Conservation (phyloP, 345 rosid species). For the Triadica sebifera region DNA sequence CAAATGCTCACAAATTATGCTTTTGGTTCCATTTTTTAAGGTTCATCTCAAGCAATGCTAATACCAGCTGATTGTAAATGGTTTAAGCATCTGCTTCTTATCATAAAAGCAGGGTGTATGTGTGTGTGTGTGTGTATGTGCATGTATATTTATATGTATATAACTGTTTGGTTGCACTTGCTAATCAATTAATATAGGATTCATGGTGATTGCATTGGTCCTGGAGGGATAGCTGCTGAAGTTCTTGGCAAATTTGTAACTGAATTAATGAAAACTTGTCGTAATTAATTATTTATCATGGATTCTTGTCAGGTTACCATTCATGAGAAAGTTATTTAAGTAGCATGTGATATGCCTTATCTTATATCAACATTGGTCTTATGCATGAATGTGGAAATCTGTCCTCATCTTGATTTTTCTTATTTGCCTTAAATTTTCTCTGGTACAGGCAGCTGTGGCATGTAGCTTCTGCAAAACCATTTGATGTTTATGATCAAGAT, state of each 20-base stretch:
- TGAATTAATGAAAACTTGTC: not conserved
- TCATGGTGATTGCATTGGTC: not conserved
- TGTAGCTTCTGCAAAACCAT: constrained; percentile 54
- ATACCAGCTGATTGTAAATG: too few relatives aligned
- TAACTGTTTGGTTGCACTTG: not conserved
- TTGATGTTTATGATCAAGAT: constrained; percentile 74
- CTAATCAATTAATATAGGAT: not conserved
- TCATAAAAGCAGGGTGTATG: too few relatives aligned
- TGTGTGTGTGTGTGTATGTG: too few relatives aligned
- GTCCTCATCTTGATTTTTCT: not conserved
- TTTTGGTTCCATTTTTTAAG: not conserved
- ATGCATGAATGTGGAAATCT: too few relatives aligned
- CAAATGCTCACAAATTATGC: not conserved
- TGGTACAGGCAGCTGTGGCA: constrained; percentile 60
- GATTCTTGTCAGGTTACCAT: not conserved
- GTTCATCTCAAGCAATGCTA: not conserved
- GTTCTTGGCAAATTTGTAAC: not conserved
- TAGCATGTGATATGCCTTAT: too few relatives aligned
- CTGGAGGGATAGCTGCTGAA: not conserved
- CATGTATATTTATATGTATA: too few relatives aligned
- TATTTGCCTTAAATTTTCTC: constrained; percentile 6
- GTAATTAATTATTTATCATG: not conserved
- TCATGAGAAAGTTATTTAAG: too few relatives aligned
- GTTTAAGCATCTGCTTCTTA: too few relatives aligned
- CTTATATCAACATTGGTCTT: too few relatives aligned